These are phyloP conservation scores for Sordaria brevicollis DNA, from an alignment of 495 filamentous ascomycete genomes.

Conservation along the genomic window DNA sequence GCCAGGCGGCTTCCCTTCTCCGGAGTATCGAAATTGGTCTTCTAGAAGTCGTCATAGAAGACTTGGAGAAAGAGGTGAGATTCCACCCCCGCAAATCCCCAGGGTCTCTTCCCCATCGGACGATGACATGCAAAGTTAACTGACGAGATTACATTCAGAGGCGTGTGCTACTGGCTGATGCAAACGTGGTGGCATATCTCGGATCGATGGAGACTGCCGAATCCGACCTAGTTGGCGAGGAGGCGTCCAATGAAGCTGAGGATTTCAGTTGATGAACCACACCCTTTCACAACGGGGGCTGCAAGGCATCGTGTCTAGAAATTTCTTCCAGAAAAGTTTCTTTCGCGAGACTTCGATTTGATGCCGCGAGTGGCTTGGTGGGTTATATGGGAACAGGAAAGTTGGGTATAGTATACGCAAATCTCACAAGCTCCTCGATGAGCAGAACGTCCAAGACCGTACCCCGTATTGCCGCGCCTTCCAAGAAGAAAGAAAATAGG, in stretches of 20 bases:
- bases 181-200: slow-evolving; percentile 35
- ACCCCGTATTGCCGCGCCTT: not conserved
- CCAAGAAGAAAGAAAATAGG: not conserved
- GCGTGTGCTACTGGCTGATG: slow-evolving; percentile 21
- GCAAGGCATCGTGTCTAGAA: not conserved
- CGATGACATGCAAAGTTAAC: not conserved
- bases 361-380: not conserved
- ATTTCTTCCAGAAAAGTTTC: not conserved
- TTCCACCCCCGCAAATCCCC: not conserved
- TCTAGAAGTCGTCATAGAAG: slow-evolving; percentile 41
- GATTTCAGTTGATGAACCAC: slow-evolving; percentile 31
- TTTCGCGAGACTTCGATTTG: not conserved
- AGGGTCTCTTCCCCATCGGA: not conserved
- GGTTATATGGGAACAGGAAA: not conserved
- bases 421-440: not conserved
- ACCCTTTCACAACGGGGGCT: not conserved
- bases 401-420: not conserved
- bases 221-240: slow-evolving; percentile 22
- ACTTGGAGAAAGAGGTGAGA: slow-evolving; percentile 54
- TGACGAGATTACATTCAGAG: slow-evolving; percentile 25
- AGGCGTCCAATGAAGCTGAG: slow-evolving; percentile 33
- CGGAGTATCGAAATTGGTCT: slow-evolving; percentile 48
- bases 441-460: not conserved
- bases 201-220: slow-evolving; percentile 28
- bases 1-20: slow-evolving; percentile 30